phyloP scores from a whole-genome alignment of 2,329 filamentous ascomycete genomes.

The Monilinia polystroma region DNA sequence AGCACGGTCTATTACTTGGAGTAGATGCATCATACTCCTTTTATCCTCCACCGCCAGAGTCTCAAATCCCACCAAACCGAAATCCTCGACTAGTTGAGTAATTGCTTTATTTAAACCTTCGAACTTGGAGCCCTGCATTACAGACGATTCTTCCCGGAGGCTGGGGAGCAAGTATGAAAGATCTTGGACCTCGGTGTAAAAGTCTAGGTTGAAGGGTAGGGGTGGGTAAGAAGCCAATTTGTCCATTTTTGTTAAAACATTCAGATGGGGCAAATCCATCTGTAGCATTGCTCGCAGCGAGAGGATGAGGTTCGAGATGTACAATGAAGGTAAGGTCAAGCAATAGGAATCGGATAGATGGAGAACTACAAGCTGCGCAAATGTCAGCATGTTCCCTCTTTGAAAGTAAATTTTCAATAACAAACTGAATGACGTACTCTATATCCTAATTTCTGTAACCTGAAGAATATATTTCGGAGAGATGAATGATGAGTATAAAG shows the following conservation, averaged over 20 bases:
- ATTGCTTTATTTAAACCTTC: constrained; percentile 82
- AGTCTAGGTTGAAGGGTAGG: constrained; percentile 92
- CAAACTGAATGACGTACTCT: constrained; percentile 60
- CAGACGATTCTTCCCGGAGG: constrained; percentile 75
- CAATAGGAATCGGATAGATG: constrained; percentile 94
- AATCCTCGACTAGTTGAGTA: constrained; percentile 81
- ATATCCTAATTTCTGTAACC: constrained; percentile 86
- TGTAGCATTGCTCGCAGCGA: constrained; percentile 96
- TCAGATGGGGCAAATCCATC: constrained; percentile 94
- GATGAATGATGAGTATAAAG: constrained; percentile 94
- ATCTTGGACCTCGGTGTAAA: constrained; percentile 96
- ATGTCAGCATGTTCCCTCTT: constrained; percentile 32
- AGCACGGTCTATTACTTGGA: constrained; percentile 86
- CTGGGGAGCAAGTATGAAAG: constrained; percentile 78
- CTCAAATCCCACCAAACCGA: constrained; percentile 87
- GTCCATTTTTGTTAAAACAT: constrained; percentile 97
- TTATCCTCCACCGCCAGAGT: constrained; percentile 96
- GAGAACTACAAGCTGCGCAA: constrained; percentile 76
- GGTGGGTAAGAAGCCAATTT: constrained; percentile 82
- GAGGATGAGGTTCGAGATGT: constrained; percentile 90
- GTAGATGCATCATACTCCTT: constrained; percentile 89
- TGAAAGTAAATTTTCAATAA: constrained; percentile 12
- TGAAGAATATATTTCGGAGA: constrained; percentile 86
- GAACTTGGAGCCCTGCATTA: constrained; percentile 71
- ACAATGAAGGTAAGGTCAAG: constrained; percentile 88